Evolutionary conservation across 2,329 filamentous ascomycete species (phyloP), one percentile per base, ranked within the genome.

Genomic region (Cladobotryum mycophilum): DNA sequence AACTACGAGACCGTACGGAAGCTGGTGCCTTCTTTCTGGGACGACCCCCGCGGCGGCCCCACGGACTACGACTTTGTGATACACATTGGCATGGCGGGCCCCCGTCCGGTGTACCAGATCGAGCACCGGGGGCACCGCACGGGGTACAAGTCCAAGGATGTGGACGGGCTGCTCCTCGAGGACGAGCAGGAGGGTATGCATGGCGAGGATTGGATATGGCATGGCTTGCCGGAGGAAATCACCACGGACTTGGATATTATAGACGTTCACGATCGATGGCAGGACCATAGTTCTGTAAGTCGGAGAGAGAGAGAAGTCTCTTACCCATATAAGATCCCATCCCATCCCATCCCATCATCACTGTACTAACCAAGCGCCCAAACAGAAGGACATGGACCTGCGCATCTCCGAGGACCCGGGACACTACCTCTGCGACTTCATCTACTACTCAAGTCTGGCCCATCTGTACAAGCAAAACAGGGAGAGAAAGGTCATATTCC

Each of bases 41-140:
- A 74, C 37, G 51, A 52, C 30, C 54, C 63, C 64, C 52, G 65
- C 58, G 20, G 9, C 25, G 56, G 64, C 47, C 63, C 60, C 48
- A 67, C 71, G 45, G 76, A 48, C 20, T 34, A 84, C 48, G 86
- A 95, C 65, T 69, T 86, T 30, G 76, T 83, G 18, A 66, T 95
- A 4, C 89, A 95, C 66, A 86, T 95, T 47, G 89, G 89, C 55
- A 89, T 95, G 78, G 87, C 88, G 64, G 63, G 86, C 65, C 61
- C 80, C 70, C 58, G 76, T 66, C 59, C 81, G 13, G 67, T 80
- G 58, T 95, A 92, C 65, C 78, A 80, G 11, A 72, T 92, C 8
- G 89, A 95, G 70, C 76, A 79, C 11, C 73, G 79, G 35, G 88
- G 79, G 0, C 85, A 88, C 61, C 78, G 86, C 36, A 82, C 88